Evolutionary conservation across 2,329 filamentous ascomycete genomes (phyloP), one percentile per base, ranked within the genome.

Genomic region (Microsporum canis): DNA sequence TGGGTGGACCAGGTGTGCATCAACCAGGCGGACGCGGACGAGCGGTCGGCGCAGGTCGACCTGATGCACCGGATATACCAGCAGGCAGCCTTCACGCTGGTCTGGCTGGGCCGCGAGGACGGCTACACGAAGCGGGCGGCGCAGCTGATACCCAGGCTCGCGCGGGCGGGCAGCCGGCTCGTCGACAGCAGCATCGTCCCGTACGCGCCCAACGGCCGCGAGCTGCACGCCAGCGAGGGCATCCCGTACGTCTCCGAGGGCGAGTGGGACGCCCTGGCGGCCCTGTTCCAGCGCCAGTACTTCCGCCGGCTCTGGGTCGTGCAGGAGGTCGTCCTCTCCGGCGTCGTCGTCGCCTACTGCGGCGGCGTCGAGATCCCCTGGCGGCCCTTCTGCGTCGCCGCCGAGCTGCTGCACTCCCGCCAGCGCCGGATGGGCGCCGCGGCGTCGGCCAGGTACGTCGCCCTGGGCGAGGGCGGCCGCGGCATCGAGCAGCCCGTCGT

Each of bases 221-320:
- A 57, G 8, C 31, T 62, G 6, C 62, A 59, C 34, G 60, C 61
- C 12, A 51, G 59, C n/a, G 36, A 49, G 12, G 60, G 29, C 4
- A 59, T 67, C 29, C 60, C 63, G 14, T 62, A 62, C 27, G 45
- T 65, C 33, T 59, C 60, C 10, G 12, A 51, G 36, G 53, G 58
- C 10, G 63, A 63, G 45, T 65, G 62, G 62, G 47, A 49, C 5
- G 57, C 63, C 14, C 31, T 65, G 23, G 62, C 62, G 6, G 51
- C 61, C 10, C 39, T 68, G 31, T 61, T 68, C 12, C 61, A 57
- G n/a, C 61, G 65, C 33, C 59, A 58, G 17, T 68, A 66, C 53
- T 68, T 66, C 61, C 51, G 62, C 7, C 56, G 67, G 8, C 63
- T 68, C 3, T 68, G 67, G 67, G 64, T 68, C 4, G 63, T 67